Evolutionary conservation across 495 filamentous ascomycete species (phyloP), one percentile per base, ranked within the genome.

Genomic region (Xylaria nigripes): DNA sequence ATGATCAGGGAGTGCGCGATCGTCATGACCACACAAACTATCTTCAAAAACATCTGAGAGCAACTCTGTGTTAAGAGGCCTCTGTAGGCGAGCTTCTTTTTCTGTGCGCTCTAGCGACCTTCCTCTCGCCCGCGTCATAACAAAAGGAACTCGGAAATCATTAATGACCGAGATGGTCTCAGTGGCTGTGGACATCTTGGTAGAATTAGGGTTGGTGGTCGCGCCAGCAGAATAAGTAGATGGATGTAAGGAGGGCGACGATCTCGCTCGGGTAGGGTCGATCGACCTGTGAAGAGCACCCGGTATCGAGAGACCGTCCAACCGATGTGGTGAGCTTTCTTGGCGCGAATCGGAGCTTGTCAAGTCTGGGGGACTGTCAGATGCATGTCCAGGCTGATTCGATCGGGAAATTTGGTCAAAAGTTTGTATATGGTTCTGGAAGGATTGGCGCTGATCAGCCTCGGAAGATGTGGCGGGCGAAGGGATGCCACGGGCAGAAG

Each of bases 401-500:
- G 54, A 34, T 55, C 57, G 50, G 42, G n/a, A 51, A 41, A 45
- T 29, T 45, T 52, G 47, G 34, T 57, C 54, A 55, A 61, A 46
- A 50, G 56, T 41, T 51, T 59, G 59, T 53, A 59, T 34, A 27
- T 51, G 45, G 52, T 61, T 59, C 50, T 64, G 55, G 48, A 57
- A 59, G 59, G 59, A 48, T 51, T 57, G 65, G 50, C 64, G 62
- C 24, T 60, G 54, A 29, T 69, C 62, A 45, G 57, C 19, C 44
- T 40, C 36, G 15, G 61, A 58, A 45, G 55, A 49, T 19, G 34
- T 50, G 43, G 51, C 23, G 7, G 62, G 57, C 32, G 51, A 43
- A 13, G 56, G 65, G 40, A 77, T 76, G 59, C 75, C 75, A 62
- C 75, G 75, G 57, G 75, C 75, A 67, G 72, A 74, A 61, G 75